Conservation (phyloP, 2,329 filamentous ascomycete species). For the Eurotiales sp. region DNA sequence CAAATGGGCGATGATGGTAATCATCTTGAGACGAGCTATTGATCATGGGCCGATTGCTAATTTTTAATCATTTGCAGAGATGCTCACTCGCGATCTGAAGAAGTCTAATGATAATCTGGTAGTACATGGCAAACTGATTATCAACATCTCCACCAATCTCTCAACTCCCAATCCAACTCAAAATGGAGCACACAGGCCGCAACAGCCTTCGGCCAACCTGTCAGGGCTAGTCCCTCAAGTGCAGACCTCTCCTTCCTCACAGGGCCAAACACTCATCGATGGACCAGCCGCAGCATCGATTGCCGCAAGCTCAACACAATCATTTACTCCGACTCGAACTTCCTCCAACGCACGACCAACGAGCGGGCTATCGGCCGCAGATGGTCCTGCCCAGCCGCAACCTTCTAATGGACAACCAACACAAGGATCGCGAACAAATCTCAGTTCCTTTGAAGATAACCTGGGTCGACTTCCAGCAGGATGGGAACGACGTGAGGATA, state of each 20-base stretch:
- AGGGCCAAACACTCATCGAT: conserved; percentile 27
- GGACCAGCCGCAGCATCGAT: conserved; percentile 5
- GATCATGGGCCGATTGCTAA: conserved; percentile 25
- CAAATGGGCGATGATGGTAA: conserved; percentile 86
- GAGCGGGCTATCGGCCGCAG: conserved; percentile 35
- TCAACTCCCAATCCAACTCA: conserved; percentile 60
- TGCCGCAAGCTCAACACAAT: conserved; percentile 20
- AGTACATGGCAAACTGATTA: conserved; percentile 94
- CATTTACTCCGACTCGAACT: conserved; percentile 31
- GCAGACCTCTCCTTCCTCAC: conserved; percentile 23
- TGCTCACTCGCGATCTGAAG: conserved; percentile 95
- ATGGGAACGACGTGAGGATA: conserved; percentile 95
- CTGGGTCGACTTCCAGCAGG: conserved; percentile 87
- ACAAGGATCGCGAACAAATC: conserved; percentile 49
- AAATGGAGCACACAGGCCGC: conserved; percentile 34
- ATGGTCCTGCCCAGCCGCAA: conserved; percentile 35
- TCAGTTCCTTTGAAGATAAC: conserved; percentile 95
- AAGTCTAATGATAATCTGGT: conserved; percentile 98
- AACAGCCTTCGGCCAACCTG: conserved; percentile 33
- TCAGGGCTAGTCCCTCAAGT: conserved; percentile 37
- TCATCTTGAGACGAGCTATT: conserved; percentile 20
- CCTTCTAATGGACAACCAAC: conserved; percentile 27
- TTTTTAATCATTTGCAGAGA: conserved; percentile 56
- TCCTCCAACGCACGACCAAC: conserved; percentile 35
- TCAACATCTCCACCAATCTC: conserved; percentile 92